Percentiles rank a stretch among this genome's conserved stretches.
phyloP scores from a whole-genome alignment of 2,329 filamentous ascomycete genomes.

The Alternaria ethzedia region DNA sequence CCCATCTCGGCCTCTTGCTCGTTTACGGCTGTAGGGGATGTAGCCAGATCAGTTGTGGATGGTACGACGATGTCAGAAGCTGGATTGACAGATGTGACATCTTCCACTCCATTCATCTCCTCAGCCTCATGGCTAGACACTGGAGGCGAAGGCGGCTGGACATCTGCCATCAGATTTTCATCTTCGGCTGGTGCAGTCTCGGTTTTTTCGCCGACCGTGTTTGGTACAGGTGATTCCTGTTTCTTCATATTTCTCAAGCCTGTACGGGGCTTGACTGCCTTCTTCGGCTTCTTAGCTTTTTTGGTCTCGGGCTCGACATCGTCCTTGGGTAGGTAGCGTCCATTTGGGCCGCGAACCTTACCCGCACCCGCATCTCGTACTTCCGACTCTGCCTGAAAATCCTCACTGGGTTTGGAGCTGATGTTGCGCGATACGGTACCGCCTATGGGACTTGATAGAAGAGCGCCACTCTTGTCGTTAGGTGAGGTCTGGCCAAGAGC shows the following conservation, averaged over 20 bases:
- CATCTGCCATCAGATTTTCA: not conserved
- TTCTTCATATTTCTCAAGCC: not conserved
- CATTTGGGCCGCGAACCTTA: slow-evolving; percentile 25
- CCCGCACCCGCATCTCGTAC: slow-evolving; percentile 15
- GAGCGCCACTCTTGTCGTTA: not conserved
- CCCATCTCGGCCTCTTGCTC: not conserved
- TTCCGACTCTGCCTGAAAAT: not conserved
- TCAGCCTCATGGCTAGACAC: not conserved
- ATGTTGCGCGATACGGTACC: not conserved
- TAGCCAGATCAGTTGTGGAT: not conserved
- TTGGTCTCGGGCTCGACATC: not conserved
- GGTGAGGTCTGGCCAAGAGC: not conserved
- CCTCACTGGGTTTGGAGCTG: not conserved
- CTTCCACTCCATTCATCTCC: not conserved
- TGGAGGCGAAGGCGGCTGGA: not conserved
- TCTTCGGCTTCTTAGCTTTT: slow-evolving; percentile 8
- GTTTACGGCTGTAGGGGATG: not conserved
- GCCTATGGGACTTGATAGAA: not conserved
- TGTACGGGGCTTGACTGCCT: not conserved
- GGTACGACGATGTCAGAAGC: not conserved
- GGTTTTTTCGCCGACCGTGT: not conserved
- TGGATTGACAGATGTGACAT: not conserved
- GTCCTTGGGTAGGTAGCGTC: slow-evolving; percentile 18
- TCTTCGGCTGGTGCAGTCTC: not conserved
- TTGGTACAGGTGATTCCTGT: not conserved